Base-by-base conservation (phyloP, 1,284 basidiomycete species). In the Ceratobasidium theobromae region DNA sequence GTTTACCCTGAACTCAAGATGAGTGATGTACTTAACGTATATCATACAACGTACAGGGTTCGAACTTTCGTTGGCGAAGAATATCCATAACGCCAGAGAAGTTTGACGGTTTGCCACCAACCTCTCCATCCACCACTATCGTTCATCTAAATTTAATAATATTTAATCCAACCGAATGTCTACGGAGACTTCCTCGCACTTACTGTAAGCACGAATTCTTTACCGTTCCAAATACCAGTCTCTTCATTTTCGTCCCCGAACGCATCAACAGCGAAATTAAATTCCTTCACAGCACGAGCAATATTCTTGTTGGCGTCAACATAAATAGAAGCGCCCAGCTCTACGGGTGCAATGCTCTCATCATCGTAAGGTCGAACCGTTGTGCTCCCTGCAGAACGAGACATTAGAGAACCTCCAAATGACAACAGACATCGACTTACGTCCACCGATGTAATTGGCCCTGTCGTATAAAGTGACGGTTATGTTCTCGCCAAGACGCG, bases 281-380 rank as follows among this genome's bases (percentile, higher is more conserved):
- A 95, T 67, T 89, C 86, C 52, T 88, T 81, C 0, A 85, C 83
- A 0, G 93, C 93, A 68, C 89, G 84, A 84, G 87, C 86, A 53
- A 95, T 73, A 74, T 95, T 94, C 74, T 85, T 86, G 78, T 97
- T 95, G 3, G 82, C 84, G 53, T 82, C 74, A 3, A 95, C 89
- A 75, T 96, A 98, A 69, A 98, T 91, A 45, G 88, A 91, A 0
- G 89, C 96, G 0, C 96, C 96, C 0, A 96, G 80, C 72, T 84
- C 70, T 38, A 94, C 77, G 1, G 89, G 84, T 28, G 81, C 79
- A 23, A 86, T 78, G 9, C 76, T 79, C 1, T 77, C 73, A 72
- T 96, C 84, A 67, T 82, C 80, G 74, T 95, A 87, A 1, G 95
- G 93, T 70, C 88, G 81, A 0, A 95, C 86, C 8, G 83, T 80